These are phyloP conservation scores for Botrytis deweyae DNA, from an alignment of 2,329 filamentous ascomycete genomes.

Conservation along the genomic window DNA sequence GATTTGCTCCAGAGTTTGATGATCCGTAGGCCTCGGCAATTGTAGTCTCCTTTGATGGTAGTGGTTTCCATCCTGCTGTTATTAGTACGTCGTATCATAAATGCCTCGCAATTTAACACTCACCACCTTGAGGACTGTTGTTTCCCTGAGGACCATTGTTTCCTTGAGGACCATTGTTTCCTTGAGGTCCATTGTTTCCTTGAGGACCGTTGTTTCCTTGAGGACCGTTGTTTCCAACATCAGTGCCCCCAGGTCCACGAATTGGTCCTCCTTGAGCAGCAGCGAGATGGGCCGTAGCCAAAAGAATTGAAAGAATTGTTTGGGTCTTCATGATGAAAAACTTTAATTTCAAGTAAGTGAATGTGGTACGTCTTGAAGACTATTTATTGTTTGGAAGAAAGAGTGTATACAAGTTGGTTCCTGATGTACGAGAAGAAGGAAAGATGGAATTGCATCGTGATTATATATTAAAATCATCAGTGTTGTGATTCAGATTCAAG, in stretches of 20 bases:
- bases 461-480: conserved; percentile 1
- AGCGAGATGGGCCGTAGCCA: conserved; percentile 12
- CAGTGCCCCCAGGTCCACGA: neutral
- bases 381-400: conserved; percentile 18
- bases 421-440: neutral
- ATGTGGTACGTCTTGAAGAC: conserved; percentile 8
- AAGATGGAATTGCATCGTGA: neutral
- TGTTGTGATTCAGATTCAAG: conserved; percentile 9
- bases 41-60: neutral
- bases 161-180: too few relatives aligned
- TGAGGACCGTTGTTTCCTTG: too few relatives aligned
- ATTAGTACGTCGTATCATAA: too few relatives aligned
- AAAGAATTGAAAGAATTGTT: neutral
- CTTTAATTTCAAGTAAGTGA: conserved; percentile 13
- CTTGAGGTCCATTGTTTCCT: too few relatives aligned
- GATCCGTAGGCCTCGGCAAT: neutral
- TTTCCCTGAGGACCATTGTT: too few relatives aligned
- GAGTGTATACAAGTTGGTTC: conserved; percentile 20
- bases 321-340: conserved; percentile 15
- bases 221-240: too few relatives aligned
- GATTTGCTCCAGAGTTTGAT: neutral
- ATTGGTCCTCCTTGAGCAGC: neutral
- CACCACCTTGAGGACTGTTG: too few relatives aligned
- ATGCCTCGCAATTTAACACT: too few relatives aligned
- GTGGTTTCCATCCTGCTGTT: too few relatives aligned